These are phyloP conservation scores for Lepidium aucheri DNA, from an alignment of 345 rosid genomes.

Conservation along the genomic window DNA sequence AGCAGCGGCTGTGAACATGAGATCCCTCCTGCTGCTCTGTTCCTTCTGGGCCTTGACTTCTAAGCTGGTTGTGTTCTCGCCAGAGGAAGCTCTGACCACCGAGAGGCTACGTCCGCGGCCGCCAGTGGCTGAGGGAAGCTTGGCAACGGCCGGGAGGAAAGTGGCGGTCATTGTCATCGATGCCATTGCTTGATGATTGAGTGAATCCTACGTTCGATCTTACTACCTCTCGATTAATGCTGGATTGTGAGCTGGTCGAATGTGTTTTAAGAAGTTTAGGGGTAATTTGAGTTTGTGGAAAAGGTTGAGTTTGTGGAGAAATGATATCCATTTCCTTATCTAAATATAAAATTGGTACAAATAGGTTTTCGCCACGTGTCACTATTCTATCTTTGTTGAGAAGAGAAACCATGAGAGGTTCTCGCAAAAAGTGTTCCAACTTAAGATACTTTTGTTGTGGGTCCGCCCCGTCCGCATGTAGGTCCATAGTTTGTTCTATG, in stretches of 20 bases:
- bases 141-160: conserved; percentile 27
- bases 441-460: not conserved
- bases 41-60: conserved; percentile 19
- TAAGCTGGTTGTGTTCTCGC: conserved; percentile 25
- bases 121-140: conserved; percentile 10
- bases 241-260: too few species aligned
- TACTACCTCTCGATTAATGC: not conserved
- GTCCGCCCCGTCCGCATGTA: not conserved
- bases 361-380: conserved; percentile 27
- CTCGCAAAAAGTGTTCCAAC: not conserved
- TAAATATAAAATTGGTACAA: conserved; percentile 8
- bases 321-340: conserved; percentile 37
- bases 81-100: conserved; percentile 15
- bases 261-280: too few species aligned
- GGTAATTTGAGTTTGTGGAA: conserved; percentile 12
- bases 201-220: not conserved
- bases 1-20: conserved; percentile 47
- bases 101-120: conserved; percentile 20
- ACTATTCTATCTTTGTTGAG: conserved; percentile 14
- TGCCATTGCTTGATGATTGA: conserved; percentile 30
- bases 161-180: conserved; percentile 47
- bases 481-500: not conserved
- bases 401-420: not conserved
- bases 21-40: conserved; percentile 47
- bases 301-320: not conserved